Conservation (phyloP, 2,329 filamentous ascomycete species). For the Stylonectria norvegica region DNA sequence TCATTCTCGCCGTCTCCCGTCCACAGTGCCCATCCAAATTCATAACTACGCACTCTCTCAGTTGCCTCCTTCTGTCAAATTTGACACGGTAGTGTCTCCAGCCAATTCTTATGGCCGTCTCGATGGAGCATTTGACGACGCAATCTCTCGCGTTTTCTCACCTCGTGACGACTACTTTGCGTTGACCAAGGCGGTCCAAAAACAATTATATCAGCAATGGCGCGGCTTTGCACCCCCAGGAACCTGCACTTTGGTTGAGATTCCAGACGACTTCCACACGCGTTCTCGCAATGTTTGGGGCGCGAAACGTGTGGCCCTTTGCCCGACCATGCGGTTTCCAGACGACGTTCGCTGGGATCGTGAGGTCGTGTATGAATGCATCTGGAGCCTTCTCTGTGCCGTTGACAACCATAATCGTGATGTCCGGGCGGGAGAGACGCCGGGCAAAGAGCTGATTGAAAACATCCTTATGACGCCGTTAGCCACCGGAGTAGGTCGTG, state of each 20-base stretch:
- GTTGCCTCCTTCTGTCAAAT: slow-evolving; percentile 34
- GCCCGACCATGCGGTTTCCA: slow-evolving; percentile 52
- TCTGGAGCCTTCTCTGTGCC: slow-evolving; percentile 49
- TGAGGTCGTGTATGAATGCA: slow-evolving; percentile 52
- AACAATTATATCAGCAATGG: slow-evolving; percentile 43
- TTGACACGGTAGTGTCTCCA: slow-evolving; percentile 51
- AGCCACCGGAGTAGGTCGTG: slow-evolving; percentile 45
- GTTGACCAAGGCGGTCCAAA: slow-evolving; percentile 44
- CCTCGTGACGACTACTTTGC: slow-evolving; percentile 44
- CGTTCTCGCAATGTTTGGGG: slow-evolving; percentile 38
- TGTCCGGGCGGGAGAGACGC: slow-evolving; percentile 7
- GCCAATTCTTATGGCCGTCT: slow-evolving; percentile 53
- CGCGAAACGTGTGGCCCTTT: slow-evolving; percentile 44
- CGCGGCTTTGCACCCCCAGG: slow-evolving; percentile 50
- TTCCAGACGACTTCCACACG: slow-evolving; percentile 36
- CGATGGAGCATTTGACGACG: slow-evolving; percentile 54
- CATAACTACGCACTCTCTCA: slow-evolving; percentile 38
- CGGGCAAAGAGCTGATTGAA: slow-evolving; percentile 31
- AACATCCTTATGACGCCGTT: slow-evolving; percentile 50
- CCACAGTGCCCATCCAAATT: slow-evolving; percentile 31
- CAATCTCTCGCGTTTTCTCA: slow-evolving; percentile 47
- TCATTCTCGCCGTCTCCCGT: slow-evolving; percentile 23
- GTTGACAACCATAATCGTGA: slow-evolving; percentile 45
- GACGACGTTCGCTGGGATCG: slow-evolving; percentile 44
- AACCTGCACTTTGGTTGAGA: slow-evolving; percentile 45